These are phyloP conservation scores for Tubosaeta sp. DNA, from an alignment of 768 basidiomycete genomes.

Conservation along the genomic window DNA sequence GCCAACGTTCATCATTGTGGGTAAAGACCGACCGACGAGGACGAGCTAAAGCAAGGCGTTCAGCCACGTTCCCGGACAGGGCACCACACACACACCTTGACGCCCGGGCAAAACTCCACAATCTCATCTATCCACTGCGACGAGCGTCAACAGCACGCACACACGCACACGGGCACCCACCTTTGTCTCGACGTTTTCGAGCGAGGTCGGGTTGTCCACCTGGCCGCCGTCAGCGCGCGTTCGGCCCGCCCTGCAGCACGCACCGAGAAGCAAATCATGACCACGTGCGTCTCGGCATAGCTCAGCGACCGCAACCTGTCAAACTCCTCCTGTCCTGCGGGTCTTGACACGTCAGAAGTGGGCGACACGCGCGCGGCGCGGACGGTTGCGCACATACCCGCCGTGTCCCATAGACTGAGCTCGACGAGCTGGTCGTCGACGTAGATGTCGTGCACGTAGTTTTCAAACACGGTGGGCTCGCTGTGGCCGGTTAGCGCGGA, in stretches of 20 bases:
- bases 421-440: slow-evolving; percentile 88
- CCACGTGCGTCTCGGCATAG: slow-evolving; percentile 94
- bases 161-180: slow-evolving; percentile 32
- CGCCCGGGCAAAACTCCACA: slow-evolving; percentile 88
- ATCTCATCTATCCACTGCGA: slow-evolving; percentile 90
- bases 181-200: slow-evolving; percentile 96
- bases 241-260: slow-evolving; percentile 17
- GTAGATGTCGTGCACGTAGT: slow-evolving; percentile 87
- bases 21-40: slow-evolving; percentile 68
- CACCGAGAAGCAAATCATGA: slow-evolving; percentile 96
- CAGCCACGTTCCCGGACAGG: slow-evolving; percentile 1
- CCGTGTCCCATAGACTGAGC: slow-evolving; percentile 95
- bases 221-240: slow-evolving; percentile 24
- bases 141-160: background rate
- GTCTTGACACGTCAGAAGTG: slow-evolving; percentile 32
- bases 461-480: slow-evolving; percentile 95
- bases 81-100: slow-evolving; percentile 58
- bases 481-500: slow-evolving; percentile 33
- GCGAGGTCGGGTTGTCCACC: slow-evolving; percentile 92
- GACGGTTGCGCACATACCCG: slow-evolving; percentile 50
- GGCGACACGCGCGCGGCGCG: slow-evolving; percentile 1
- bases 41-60: slow-evolving; percentile 52
- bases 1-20: background rate
- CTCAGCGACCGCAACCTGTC: slow-evolving; percentile 90
- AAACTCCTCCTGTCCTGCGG: slow-evolving; percentile 89